Evolutionary conservation across 2,329 filamentous ascomycete genomes (phyloP).

Genomic region (Cylindrodendrum hubeiense): DNA sequence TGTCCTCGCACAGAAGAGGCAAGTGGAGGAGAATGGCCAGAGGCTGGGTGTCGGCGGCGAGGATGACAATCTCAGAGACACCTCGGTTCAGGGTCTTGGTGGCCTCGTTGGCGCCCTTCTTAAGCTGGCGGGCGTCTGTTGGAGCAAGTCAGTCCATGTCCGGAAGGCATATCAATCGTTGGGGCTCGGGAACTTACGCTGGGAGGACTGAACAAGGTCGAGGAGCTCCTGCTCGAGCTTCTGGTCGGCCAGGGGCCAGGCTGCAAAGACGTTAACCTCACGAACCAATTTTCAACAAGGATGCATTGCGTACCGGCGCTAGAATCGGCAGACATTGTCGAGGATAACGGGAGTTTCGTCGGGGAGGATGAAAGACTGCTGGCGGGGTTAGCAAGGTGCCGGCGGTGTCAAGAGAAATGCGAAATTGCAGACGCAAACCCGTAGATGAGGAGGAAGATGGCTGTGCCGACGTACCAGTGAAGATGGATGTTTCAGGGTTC

Average conservation of each 20-base stretch:
- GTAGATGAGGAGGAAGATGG: not conserved
- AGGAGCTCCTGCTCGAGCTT: conserved; percentile 85
- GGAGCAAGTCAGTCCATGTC: conserved; percentile 17
- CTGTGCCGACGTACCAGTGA: conserved; percentile 25
- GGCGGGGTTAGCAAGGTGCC: conserved; percentile 28
- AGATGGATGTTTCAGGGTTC: conserved; percentile 61
- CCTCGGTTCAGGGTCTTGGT: conserved; percentile 94
- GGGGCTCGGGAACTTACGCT: conserved; percentile 52
- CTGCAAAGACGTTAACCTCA: conserved; percentile 51
- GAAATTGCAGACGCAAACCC: not conserved
- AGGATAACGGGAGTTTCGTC: conserved; percentile 30
- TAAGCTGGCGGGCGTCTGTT: conserved; percentile 77
- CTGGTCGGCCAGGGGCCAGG: conserved; percentile 80
- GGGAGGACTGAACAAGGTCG: conserved; percentile 81
- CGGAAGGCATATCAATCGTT: conserved; percentile 7
- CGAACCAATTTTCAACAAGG: not conserved
- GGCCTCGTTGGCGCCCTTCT: conserved; percentile 80
- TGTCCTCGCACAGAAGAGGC: conserved; percentile 88
- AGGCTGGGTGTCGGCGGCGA: conserved; percentile 89
- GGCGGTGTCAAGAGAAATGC: not conserved
- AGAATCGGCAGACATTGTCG: conserved; percentile 42
- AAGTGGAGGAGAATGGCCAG: conserved; percentile 91
- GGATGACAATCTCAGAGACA: conserved; percentile 88
- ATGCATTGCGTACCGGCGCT: conserved; percentile 39
- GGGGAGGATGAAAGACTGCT: conserved; percentile 25